Conservation (phyloP, 345 rosid genomes). For the Durio zibethinus region DNA sequence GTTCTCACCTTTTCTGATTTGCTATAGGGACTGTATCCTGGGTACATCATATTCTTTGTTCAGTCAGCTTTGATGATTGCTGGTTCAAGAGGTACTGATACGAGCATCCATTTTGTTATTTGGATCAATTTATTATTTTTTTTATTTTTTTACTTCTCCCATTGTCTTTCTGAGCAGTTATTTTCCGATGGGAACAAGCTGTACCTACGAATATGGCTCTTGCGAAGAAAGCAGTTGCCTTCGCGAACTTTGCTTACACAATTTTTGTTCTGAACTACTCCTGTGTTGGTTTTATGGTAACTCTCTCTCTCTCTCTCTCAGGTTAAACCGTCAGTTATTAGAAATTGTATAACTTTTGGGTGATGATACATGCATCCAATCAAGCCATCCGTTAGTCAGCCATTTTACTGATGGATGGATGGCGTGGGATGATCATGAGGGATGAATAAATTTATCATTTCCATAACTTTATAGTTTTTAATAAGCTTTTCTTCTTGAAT, state of each 20-base stretch:
- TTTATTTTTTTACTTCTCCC: background rate
- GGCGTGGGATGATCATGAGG: no score
- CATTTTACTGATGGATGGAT: background rate
- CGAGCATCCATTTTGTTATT: background rate
- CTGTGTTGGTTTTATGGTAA: slow-evolving; percentile 84
- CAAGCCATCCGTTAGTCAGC: background rate
- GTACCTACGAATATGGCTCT: slow-evolving; percentile 35
- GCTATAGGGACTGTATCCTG: slow-evolving; percentile 89
- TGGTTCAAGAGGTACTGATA: slow-evolving; percentile 71
- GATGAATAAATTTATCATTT: background rate
- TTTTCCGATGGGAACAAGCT: slow-evolving; percentile 91
- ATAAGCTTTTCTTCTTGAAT: background rate
- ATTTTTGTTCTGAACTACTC: slow-evolving; percentile 78
- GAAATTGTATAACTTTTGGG: background rate
- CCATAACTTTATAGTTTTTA: background rate
- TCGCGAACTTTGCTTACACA: slow-evolving; percentile 64
- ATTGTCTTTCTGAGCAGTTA: slow-evolving; percentile 41
- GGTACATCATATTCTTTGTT: slow-evolving; percentile 87
- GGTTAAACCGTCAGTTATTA: background rate
- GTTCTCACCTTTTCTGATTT: background rate
- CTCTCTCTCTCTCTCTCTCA: slow-evolving; percentile 26
- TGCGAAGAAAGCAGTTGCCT: slow-evolving; percentile 43
- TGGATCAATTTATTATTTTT: background rate
- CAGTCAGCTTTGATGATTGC: slow-evolving; percentile 96
- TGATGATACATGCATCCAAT: background rate